Base-by-base conservation (phyloP, 2,329 filamentous ascomycete species). In the Talaromyces sp. region DNA sequence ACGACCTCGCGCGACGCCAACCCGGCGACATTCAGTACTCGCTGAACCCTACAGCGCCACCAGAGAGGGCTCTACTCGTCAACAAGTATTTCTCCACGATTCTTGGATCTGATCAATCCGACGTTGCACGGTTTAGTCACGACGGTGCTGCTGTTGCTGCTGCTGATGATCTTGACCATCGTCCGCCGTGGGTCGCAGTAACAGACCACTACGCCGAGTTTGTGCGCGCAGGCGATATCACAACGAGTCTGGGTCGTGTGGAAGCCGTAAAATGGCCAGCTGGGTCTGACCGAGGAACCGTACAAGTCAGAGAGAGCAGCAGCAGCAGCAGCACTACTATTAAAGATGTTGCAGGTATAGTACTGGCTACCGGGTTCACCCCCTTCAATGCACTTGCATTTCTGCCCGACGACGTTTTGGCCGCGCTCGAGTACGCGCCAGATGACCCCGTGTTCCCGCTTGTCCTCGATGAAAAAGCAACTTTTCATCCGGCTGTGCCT, bases 361-460 rank as follows among this genome's bases (percentile, higher is more conserved):
- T 96, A 1, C 81, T 91, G 18, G 90, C 90, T 0, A 94, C 90
- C 0, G 91, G 91, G 1, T 96, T 91, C 70, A 84, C 87, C 5
- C 82, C 89, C 0, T 81, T 84, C 0, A 76, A 82, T 0, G 87
- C 87, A 0, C 74, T 95, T 5, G 12, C 10, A 1, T 92, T 88
- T 65, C 79, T 96, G 0, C 82, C 87, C 0, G 57, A 77, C 0
- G 73, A 83, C 0, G 77, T 90, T 4, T 82, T 87, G 40, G 66
- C 81, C 3, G 77, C 75, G 0, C 79, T 96, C 2, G 78, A 85
- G 6, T 83, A 89, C 67, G 84, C 85, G 1, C 73, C 83, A 0
- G 68, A 72, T 0, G 82, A 86, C 63, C 72, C 78, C 16, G 82
- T 83, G 56, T 81, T 88, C n/a, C 87, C 88, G 0, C 72, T 91